Evolutionary conservation across 2,329 filamentous ascomycete genomes (phyloP).

Genomic region (Arthrobotrys conoides): DNA sequence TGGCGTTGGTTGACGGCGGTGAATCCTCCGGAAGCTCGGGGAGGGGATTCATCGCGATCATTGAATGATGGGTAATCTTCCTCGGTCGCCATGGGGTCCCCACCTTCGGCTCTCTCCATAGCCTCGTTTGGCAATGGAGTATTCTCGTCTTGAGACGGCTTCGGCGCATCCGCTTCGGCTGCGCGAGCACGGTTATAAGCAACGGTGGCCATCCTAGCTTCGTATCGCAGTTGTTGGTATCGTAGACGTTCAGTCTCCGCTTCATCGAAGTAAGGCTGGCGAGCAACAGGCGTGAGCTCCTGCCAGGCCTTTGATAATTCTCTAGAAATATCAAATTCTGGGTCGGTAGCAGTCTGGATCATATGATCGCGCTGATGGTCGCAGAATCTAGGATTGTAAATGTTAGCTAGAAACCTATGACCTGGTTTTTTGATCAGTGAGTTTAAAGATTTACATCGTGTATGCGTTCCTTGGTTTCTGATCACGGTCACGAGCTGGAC

Average conservation of each 20-base stretch:
- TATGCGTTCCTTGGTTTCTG: constrained; percentile 64
- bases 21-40: constrained; percentile 62
- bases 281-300: constrained; percentile 62
- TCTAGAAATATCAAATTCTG: constrained; percentile 65
- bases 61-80: constrained; percentile 56
- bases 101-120: constrained; percentile 46
- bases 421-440: background rate
- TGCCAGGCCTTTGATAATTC: constrained; percentile 64
- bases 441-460: constrained; percentile 63
- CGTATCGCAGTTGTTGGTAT: constrained; percentile 63
- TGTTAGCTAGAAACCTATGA: constrained; percentile 9
- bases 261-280: constrained; percentile 64
- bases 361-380: constrained; percentile 64
- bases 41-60: constrained; percentile 54
- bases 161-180: constrained; percentile 49
- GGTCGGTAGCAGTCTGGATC: constrained; percentile 63
- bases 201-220: constrained; percentile 60
- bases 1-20: constrained; percentile 63
- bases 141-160: constrained; percentile 32
- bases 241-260: constrained; percentile 63
- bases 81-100: constrained; percentile 58
- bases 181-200: constrained; percentile 61
- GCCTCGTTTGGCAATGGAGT: constrained; percentile 56
- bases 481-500: constrained; percentile 56
- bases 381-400: constrained; percentile 62